These are phyloP conservation scores for Rubia balearica DNA, from an alignment of 305 asterid genomes.

Conservation along the genomic window DNA sequence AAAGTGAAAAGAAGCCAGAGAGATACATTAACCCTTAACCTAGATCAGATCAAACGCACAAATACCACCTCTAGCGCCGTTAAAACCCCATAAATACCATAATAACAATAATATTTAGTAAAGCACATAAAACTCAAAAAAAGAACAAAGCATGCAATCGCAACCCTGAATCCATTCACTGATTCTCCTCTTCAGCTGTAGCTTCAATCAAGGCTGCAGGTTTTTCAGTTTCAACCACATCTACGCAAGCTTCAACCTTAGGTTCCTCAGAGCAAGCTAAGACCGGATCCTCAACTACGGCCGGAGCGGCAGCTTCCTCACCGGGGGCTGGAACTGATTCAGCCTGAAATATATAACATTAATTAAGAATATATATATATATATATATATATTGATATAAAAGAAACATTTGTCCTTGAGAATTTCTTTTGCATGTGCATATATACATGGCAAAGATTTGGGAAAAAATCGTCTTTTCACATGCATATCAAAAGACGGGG, in stretches of 20 bases:
- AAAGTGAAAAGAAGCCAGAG: constrained; percentile 6
- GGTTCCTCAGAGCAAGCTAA: constrained; percentile 13
- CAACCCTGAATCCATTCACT: constrained; percentile 2
- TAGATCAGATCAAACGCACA: too few species aligned
- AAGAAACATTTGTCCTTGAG: too few species aligned
- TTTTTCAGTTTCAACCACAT: neutral
- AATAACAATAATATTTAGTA: neutral
- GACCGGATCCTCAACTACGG: constrained; percentile 17
- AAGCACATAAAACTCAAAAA: constrained; percentile 8
- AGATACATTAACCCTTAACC: constrained; percentile 3
- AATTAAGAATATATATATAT: too few species aligned
- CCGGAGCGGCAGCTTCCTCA: constrained; percentile 14
- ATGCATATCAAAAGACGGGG: too few species aligned
- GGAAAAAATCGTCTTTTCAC: too few species aligned
- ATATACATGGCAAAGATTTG: too few species aligned
- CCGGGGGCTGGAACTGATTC: constrained; percentile 7
- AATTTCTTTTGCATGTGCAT: too few species aligned
- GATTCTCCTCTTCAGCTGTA: neutral
- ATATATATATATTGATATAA: too few species aligned
- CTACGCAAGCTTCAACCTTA: constrained; percentile 11
- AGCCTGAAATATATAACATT: constrained; percentile 15
- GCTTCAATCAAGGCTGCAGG: neutral
- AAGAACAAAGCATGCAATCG: constrained; percentile 16
- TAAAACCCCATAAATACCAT: neutral
- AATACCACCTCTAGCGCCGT: too few species aligned